Evolutionary conservation across 805 yeast genomes (phyloP).

Genomic region (Metschnikowia shivogae): DNA sequence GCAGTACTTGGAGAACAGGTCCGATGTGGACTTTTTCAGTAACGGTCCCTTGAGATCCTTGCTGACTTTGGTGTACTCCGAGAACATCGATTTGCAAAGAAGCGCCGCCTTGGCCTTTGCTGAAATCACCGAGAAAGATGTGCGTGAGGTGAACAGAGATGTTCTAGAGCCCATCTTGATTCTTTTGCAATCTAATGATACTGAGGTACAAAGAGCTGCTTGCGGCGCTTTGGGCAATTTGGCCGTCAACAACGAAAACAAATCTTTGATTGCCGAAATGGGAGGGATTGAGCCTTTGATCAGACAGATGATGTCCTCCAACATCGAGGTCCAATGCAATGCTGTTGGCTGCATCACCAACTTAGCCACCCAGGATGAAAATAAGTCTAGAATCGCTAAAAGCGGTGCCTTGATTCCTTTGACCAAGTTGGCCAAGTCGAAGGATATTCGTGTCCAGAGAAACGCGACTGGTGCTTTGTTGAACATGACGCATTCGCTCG

Average conservation of each 20-base stretch:
- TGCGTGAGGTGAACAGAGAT: constrained; percentile 82
- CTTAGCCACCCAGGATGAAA: constrained; percentile 95
- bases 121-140: constrained; percentile 95
- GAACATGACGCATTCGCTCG: constrained; percentile 97
- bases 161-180: constrained; percentile 92
- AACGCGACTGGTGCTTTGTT: constrained; percentile 97
- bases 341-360: constrained; percentile 99
- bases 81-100: constrained; percentile 89
- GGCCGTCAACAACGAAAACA: constrained; percentile 95
- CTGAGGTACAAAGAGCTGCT: constrained; percentile 97
- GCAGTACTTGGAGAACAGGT: constrained; percentile 81
- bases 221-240: constrained; percentile 98
- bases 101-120: constrained; percentile 98
- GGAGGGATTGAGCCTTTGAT: constrained; percentile 96
- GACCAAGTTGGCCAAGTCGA: constrained; percentile 89
- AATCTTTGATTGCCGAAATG: constrained; percentile 91
- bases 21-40: constrained; percentile 84
- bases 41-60: constrained; percentile 85
- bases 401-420: constrained; percentile 94
- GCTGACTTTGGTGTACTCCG: constrained; percentile 89
- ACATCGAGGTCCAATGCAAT: constrained; percentile 97
- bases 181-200: constrained; percentile 78
- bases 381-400: constrained; percentile 91
- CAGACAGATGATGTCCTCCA: constrained; percentile 95
- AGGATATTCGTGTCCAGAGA: constrained; percentile 93